phyloP scores from a whole-genome alignment of 495 filamentous ascomycete species.

The Neohortaea acidophila region DNA sequence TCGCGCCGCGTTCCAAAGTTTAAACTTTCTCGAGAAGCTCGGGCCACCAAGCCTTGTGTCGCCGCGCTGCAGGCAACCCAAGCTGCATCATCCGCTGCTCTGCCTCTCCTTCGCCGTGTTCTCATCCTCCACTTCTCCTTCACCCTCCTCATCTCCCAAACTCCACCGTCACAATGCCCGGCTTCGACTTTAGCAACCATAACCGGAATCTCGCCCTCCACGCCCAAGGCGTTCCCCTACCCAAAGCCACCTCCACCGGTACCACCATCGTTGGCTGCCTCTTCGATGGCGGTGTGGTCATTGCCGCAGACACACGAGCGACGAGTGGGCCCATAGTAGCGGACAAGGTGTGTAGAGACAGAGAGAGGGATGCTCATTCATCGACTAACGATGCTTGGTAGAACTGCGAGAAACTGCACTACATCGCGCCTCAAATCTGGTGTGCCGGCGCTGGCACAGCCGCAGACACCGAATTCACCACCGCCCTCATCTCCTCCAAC shows the following conservation, averaged over 20 bases:
- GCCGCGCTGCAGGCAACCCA: too few species aligned
- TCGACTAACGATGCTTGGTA: slow-evolving; percentile 19
- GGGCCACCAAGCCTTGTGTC: too few species aligned
- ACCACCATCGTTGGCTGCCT: slow-evolving; percentile 98
- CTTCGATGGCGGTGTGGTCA: slow-evolving; percentile 92
- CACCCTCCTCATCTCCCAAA: too few species aligned
- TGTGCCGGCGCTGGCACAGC: slow-evolving; percentile 97
- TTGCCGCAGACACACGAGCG: slow-evolving; percentile 94
- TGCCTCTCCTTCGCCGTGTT: too few species aligned
- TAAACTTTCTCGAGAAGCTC: too few species aligned
- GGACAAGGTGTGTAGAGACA: slow-evolving; percentile 53
- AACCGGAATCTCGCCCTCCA: slow-evolving; percentile 94
- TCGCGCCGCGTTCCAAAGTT: too few species aligned
- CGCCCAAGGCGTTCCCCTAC: slow-evolving; percentile 78
- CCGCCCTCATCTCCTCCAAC: slow-evolving; percentile 93
- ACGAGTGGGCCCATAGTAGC: slow-evolving; percentile 96
- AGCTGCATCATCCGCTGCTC: slow-evolving; percentile 4
- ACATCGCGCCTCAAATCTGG: slow-evolving; percentile 98
- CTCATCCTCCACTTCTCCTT: slow-evolving; percentile 3
- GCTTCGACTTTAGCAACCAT: slow-evolving; percentile 99
- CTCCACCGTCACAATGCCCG: slow-evolving; percentile 55
- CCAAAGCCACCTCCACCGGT: slow-evolving; percentile 96
- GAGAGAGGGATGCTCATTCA: neutral
- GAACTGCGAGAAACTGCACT: slow-evolving; percentile 99
- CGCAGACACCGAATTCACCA: slow-evolving; percentile 98